Evolutionary conservation across 164 flowering plant genomes (phyloP).

Genomic region (Protea cynaroides): DNA sequence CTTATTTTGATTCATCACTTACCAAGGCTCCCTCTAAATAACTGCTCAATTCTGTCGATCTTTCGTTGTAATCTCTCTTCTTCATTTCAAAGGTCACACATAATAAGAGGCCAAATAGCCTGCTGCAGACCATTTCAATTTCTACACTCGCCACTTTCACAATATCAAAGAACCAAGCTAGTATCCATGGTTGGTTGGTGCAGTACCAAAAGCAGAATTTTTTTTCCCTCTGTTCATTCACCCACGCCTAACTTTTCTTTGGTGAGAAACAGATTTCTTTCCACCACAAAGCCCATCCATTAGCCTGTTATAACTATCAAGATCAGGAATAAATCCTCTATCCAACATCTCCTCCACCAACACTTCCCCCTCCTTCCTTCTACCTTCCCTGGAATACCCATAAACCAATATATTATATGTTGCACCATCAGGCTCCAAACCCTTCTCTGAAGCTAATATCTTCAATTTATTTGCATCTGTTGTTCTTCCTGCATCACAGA

Average conservation of each 20-base stretch:
- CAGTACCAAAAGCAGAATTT: not conserved
- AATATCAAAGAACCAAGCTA: not conserved
- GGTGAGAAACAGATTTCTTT: slow-evolving; percentile 7
- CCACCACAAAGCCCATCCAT: slow-evolving; percentile 36
- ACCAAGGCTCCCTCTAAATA: too few species aligned
- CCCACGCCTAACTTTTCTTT: not conserved
- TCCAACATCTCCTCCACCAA: slow-evolving; percentile 88
- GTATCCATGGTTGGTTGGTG: too few species aligned
- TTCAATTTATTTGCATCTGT: slow-evolving; percentile 61
- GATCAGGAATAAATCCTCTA: slow-evolving; percentile 62
- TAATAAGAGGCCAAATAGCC: too few species aligned
- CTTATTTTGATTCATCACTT: too few species aligned
- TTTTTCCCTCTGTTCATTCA: not conserved
- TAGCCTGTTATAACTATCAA: slow-evolving; percentile 67
- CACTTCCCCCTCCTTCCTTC: slow-evolving; percentile 51
- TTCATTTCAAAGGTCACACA: too few species aligned
- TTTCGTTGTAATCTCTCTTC: too few species aligned
- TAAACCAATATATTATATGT: slow-evolving; percentile 52
- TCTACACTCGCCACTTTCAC: not conserved
- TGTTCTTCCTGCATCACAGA: slow-evolving; percentile 53
- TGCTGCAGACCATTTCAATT: too few species aligned
- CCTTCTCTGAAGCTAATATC: slow-evolving; percentile 60
- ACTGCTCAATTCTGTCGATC: too few species aligned
- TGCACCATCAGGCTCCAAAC: slow-evolving; percentile 48
- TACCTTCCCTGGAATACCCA: slow-evolving; percentile 63